Base-by-base conservation (phyloP, 306 rosid genomes). In the Acacia crassicarpa region DNA sequence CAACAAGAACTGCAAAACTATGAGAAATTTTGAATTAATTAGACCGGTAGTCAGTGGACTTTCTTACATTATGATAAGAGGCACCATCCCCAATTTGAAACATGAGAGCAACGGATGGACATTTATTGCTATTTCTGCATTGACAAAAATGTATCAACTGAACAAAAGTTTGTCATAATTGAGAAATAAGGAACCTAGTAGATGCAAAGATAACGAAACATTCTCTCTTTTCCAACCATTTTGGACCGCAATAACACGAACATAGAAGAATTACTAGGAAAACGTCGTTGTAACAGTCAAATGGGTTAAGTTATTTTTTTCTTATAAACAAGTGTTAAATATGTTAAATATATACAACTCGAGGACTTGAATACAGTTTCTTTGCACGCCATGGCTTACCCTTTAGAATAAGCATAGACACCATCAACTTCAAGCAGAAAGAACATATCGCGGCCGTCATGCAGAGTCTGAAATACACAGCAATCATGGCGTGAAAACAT, bases 21-120 rank as follows among this genome's bases (percentile, higher is more conserved):
- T 0, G 32, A 30, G 4, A 23, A 23, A 72, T 56, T 15, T 51
- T 53, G 7, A 49, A 61, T 61, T 41, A 49, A 49, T 45, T 19
- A 74, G 66, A 82, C 22, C 62, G 49, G 32, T 44, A 54, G 63
- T 59, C 13, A 67, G 68, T 78, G 46, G 65, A 56, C 61, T 71
- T 72, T 80, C 97, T 90, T 83, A 95, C 99, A 27, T 76, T 77
- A 82, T 92, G 97, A 90, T 95, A 95, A 56, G 97, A 74, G 43
- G 98, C 97, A 66, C 72, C 81, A 53, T 89, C 92, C 23, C 99
- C 99, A 63, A 91, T 89, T 89, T 85, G 99, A 85, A 93, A 95
- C 97, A 95, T 93, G 86, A 95, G 93, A 77, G 99, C 93, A 83
- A 93, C 91, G 75, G 99, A 95, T 7, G 99, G 99, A 56, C 99